Percentiles rank a stretch among this genome's conserved stretches.
phyloP scores from a whole-genome alignment of 2,329 filamentous ascomycete species.

The Penicillium janthinellum region DNA sequence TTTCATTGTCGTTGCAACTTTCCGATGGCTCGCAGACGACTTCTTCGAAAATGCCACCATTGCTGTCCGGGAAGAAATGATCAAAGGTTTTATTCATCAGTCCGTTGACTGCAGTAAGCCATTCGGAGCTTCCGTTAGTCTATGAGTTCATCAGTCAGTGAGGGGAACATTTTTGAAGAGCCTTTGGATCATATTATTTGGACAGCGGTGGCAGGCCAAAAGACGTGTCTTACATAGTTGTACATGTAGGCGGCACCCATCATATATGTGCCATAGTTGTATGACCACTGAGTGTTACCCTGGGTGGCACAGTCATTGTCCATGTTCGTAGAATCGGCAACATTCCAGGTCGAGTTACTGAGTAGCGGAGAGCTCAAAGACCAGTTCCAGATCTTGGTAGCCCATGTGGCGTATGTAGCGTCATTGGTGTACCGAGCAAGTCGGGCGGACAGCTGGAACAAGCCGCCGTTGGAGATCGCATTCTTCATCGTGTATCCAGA shows the following conservation, averaged over 20 bases:
- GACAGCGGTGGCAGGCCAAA: background rate
- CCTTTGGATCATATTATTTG: too few relatives aligned
- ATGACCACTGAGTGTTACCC: constrained; percentile 66
- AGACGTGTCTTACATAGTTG: constrained; percentile 53
- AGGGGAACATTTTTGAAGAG: background rate
- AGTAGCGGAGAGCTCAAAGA: constrained; percentile 59
- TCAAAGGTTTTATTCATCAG: constrained; percentile 56
- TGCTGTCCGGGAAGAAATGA: constrained; percentile 45
- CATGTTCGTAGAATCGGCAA: constrained; percentile 66
- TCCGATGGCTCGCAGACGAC: constrained; percentile 63
- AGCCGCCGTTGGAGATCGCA: constrained; percentile 73
- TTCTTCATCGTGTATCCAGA: constrained; percentile 83
- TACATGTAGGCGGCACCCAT: constrained; percentile 68
- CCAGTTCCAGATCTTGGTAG: constrained; percentile 65
- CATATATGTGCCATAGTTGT: constrained; percentile 64
- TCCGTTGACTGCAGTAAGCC: constrained; percentile 59
- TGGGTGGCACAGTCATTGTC: constrained; percentile 59
- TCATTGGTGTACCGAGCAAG: constrained; percentile 68
- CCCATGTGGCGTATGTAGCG: constrained; percentile 64
- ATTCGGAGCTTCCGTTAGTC: constrained; percentile 56
- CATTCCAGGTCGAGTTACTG: constrained; percentile 59
- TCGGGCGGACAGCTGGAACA: constrained; percentile 78
- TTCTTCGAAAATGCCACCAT: constrained; percentile 48
- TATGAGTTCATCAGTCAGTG: background rate
- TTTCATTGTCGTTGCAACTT: constrained; percentile 59